A percentile compares a stretch with the other conserved stretches of the same genome.
These are phyloP conservation scores for Lentinus tigrinus DNA, from an alignment of 768 basidiomycete species.

Conservation along the genomic window DNA sequence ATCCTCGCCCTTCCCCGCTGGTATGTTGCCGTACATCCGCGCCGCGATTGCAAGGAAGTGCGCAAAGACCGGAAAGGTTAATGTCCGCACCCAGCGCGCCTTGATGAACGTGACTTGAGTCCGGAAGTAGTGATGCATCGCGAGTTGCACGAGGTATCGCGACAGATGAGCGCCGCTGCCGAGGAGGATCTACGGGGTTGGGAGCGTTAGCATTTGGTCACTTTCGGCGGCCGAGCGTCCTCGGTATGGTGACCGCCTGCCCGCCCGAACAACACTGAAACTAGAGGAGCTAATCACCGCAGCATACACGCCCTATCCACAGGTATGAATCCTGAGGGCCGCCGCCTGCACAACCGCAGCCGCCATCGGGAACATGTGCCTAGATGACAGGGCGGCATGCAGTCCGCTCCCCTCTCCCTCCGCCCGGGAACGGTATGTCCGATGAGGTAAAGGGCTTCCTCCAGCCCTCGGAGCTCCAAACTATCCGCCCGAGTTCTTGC, in stretches of 20 bases:
- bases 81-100: conserved; percentile 67
- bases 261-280: too few relatives aligned
- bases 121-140: conserved; percentile 77
- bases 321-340: background rate
- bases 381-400: background rate
- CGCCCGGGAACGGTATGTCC: background rate
- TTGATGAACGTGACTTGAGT: conserved; percentile 74
- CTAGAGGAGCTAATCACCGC: too few relatives aligned
- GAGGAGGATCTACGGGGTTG: conserved; percentile 56
- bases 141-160: conserved; percentile 75
- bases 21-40: conserved; percentile 62
- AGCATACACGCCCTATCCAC: too few relatives aligned
- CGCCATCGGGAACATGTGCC: background rate
- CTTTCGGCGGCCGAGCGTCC: too few relatives aligned
- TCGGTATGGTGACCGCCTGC: too few relatives aligned
- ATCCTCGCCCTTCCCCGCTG: conserved; percentile 70
- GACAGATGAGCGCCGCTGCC: conserved; percentile 77
- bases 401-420: background rate
- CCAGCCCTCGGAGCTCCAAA: background rate
- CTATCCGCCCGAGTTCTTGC: background rate
- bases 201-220: background rate
- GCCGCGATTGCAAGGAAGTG: conserved; percentile 64
- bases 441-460: background rate
- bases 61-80: conserved; percentile 58
- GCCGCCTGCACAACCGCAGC: background rate